Base-by-base conservation (phyloP, 176 grass and related monocot species). In the Oryza officinalis region DNA sequence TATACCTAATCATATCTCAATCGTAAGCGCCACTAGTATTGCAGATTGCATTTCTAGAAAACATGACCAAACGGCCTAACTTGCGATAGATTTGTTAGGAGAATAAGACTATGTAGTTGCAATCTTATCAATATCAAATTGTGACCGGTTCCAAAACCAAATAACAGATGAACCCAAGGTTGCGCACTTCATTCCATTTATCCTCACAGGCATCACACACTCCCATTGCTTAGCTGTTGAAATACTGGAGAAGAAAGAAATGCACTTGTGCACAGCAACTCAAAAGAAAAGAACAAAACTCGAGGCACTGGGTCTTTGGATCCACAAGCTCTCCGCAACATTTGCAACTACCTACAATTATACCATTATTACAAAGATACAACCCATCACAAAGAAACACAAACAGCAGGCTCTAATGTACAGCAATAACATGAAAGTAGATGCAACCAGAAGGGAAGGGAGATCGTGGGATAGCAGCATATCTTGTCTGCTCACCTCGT, bases 61-160 rank as follows among this genome's bases (percentile, higher is more conserved):
- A 45, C n/a, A 75, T 38, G 72, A 67, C 44, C 63, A 76, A 84
- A 76, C 3, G 28, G 61, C 30, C 63, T 67, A 76, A 22, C 49
- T 61, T 54, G 25, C n/a, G 12, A 13, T 4, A 27, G 8, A 71
- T 13, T 41, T 6, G 46, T 17, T 38, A 27, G 4, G 28, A 84
- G 13, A 54, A 37, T 63, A 75, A 27, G 25, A 68, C 10, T 6
- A 23, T 8, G 63, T 8, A 30, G 63, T 28, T 41, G 44, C 10
- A 30, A 70, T 38, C 30, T 18, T 66, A 30, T 66, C 27, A 3
- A 31, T 31, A 37, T 69, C 1, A 17, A 68, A 68, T 10, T 69
- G 13, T 38, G 14, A 50, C 47, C 15, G 15, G 14, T 50, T 69
- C 43, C 13, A 18, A 11, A 26, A 75, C 35, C 44, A 15, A 50